Evolutionary conservation across 352 stramenopile genomes (phyloP).

Genomic region (Proteromonas lacertae): DNA sequence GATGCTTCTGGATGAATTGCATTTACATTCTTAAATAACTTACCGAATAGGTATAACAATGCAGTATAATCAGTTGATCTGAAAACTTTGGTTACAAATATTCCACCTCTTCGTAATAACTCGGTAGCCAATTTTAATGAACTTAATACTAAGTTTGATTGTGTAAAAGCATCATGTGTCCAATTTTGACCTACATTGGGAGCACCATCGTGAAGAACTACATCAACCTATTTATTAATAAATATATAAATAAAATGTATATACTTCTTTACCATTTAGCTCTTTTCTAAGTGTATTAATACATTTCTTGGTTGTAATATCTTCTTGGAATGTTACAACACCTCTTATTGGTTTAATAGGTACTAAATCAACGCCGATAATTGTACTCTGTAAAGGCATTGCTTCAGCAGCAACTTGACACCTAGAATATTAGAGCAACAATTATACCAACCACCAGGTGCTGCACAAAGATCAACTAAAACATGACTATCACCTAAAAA

Average conservation of each 20-base stretch:
- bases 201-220: constrained; percentile 92
- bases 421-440: no score
- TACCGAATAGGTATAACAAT: constrained; percentile 88
- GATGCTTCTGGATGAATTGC: constrained; percentile 88
- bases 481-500: constrained; percentile 74
- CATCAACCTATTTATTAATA: constrained; percentile 50
- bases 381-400: constrained; percentile 45
- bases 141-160: constrained; percentile 83
- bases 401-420: constrained; percentile 40
- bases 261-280: constrained; percentile 46
- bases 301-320: constrained; percentile 58
- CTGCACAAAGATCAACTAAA: constrained; percentile 91
- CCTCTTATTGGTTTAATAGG: constrained; percentile 77
- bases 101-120: constrained; percentile 60
- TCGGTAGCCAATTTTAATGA: constrained; percentile 82
- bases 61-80: constrained; percentile 89
- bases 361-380: constrained; percentile 82
- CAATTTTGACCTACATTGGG: constrained; percentile 92
- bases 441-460: constrained; percentile 91
- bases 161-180: constrained; percentile 89
- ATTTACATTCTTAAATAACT: constrained; percentile 87
- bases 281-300: constrained; percentile 44
- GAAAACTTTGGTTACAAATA: constrained; percentile 78
- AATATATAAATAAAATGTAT: no score
- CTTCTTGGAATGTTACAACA: constrained; percentile 81